Evolutionary conservation across 2,329 filamentous ascomycete species (phyloP).

Genomic region (Aureobasidium sp.): DNA sequence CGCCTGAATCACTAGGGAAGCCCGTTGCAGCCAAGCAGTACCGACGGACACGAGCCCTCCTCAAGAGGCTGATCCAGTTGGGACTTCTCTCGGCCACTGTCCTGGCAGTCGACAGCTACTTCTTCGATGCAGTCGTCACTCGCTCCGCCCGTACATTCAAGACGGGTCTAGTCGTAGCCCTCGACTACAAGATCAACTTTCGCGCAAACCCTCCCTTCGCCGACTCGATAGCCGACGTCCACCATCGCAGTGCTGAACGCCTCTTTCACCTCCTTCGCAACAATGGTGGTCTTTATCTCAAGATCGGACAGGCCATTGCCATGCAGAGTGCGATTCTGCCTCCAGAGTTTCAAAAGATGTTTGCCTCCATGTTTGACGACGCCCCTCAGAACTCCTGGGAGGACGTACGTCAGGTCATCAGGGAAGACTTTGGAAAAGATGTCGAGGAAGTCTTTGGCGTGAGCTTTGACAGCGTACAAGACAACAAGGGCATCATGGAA

Average conservation of each 20-base stretch:
- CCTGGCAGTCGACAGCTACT: constrained; percentile 63
- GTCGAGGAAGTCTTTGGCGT: constrained; percentile 90
- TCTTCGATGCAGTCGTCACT: constrained; percentile 71
- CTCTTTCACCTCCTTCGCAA: constrained; percentile 72
- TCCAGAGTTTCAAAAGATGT: constrained; percentile 94
- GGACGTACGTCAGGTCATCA: constrained; percentile 77
- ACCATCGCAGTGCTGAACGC: constrained; percentile 74
- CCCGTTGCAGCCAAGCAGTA: constrained; percentile 66
- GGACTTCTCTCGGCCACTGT: constrained; percentile 52
- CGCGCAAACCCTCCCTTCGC: constrained; percentile 68
- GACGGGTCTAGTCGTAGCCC: constrained; percentile 68
- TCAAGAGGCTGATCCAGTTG: constrained; percentile 62
- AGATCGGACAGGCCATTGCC: constrained; percentile 96
- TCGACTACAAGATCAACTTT: constrained; percentile 98
- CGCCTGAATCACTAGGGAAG: constrained; percentile 69
- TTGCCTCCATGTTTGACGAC: constrained; percentile 93
- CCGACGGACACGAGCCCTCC: constrained; percentile 63
- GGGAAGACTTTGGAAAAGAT: constrained; percentile 75
- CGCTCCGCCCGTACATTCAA: constrained; percentile 78
- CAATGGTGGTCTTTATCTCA: constrained; percentile 92
- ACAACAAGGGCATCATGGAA: constrained; percentile 58
- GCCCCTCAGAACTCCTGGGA: constrained; percentile 87
- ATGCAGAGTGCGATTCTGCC: constrained; percentile 96
- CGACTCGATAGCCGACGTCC: constrained; percentile 67
- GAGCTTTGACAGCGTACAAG: constrained; percentile 56